Evolutionary conservation across 2,329 filamentous ascomycete genomes (phyloP).

Genomic region (Metarhizium rileyi): DNA sequence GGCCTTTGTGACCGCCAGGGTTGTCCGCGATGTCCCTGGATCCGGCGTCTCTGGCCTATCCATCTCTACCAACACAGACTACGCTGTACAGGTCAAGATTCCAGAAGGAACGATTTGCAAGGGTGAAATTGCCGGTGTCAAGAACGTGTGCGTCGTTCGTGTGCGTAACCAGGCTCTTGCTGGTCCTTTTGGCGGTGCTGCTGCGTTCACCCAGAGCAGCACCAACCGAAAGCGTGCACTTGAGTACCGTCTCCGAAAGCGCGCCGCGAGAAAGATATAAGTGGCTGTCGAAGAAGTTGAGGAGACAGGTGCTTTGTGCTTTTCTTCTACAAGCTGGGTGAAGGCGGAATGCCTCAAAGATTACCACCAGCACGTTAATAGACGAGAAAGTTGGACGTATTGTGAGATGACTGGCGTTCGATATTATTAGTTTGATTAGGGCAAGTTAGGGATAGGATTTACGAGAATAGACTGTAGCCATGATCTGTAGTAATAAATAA

Average conservation of each 20-base stretch:
- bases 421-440: no score
- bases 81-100: slow-evolving; percentile 56
- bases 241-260: slow-evolving; percentile 41
- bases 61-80: slow-evolving; percentile 51
- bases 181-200: slow-evolving; percentile 53
- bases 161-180: slow-evolving; percentile 49
- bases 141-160: slow-evolving; percentile 52
- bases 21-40: slow-evolving; percentile 53
- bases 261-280: no score
- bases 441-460: no score
- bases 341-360: no score
- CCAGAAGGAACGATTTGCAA: slow-evolving; percentile 57
- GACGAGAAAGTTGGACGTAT: no score
- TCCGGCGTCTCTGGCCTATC: slow-evolving; percentile 45
- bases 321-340: no score
- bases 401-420: no score
- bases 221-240: slow-evolving; percentile 46
- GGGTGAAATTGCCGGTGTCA: slow-evolving; percentile 45
- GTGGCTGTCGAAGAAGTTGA: no score
- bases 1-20: slow-evolving; percentile 50
- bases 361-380: no score
- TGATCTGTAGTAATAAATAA: no score
- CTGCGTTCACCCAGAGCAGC: slow-evolving; percentile 47
- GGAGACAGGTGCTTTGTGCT: no score
- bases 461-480: no score